phyloP scores from a whole-genome alignment of 1,284 basidiomycete species.

The Phellopilus nigrolimitatus region DNA sequence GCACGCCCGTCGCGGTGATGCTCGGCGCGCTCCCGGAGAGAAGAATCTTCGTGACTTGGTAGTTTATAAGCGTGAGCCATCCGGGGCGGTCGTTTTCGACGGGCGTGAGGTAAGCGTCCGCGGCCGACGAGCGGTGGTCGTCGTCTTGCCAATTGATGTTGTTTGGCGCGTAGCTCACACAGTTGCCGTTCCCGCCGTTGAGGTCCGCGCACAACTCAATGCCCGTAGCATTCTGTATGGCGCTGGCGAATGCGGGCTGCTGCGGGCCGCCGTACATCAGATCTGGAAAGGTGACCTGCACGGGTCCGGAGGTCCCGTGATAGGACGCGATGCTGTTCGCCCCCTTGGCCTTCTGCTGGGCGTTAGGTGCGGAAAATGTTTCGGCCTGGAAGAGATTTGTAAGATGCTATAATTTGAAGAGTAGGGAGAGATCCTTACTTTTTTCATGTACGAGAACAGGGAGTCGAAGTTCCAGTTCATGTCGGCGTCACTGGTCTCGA shows the following conservation, averaged over 20 bases:
- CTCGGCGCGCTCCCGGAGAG: slow-evolving; percentile 16
- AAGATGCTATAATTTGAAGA: not conserved
- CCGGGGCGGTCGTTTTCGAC: slow-evolving; percentile 32
- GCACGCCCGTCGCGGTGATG: slow-evolving; percentile 21
- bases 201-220: slow-evolving; percentile 29
- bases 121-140: slow-evolving; percentile 36
- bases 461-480: slow-evolving; percentile 57
- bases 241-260: slow-evolving; percentile 31
- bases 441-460: slow-evolving; percentile 45
- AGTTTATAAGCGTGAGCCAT: slow-evolving; percentile 34
- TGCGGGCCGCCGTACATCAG: slow-evolving; percentile 35
- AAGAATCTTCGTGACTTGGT: slow-evolving; percentile 28
- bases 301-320: slow-evolving; percentile 34
- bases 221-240: slow-evolving; percentile 27
- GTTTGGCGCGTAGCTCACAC: slow-evolving; percentile 32
- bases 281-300: slow-evolving; percentile 28
- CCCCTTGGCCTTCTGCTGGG: slow-evolving; percentile 29
- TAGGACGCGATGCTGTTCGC: slow-evolving; percentile 28
- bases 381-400: slow-evolving; percentile 27
- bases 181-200: slow-evolving; percentile 33
- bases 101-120: slow-evolving; percentile 39
- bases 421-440: slow-evolving; percentile 25
- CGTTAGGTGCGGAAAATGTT: slow-evolving; percentile 31
- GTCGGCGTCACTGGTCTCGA: slow-evolving; percentile 42
- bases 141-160: slow-evolving; percentile 31